phyloP scores from a whole-genome alignment of 352 stramenopile species.

The Thalassiosira hispida region DNA sequence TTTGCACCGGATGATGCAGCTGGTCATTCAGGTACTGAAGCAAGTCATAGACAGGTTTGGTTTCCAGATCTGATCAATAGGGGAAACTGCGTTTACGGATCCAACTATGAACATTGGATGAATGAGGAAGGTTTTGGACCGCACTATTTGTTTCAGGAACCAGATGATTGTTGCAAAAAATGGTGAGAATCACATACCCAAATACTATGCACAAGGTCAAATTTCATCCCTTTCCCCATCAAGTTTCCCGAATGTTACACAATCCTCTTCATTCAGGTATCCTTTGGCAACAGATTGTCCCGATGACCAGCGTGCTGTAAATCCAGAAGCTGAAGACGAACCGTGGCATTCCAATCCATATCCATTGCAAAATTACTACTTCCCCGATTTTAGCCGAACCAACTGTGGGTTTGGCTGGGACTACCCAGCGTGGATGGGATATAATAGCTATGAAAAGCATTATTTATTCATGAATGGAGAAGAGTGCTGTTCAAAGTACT shows the following conservation, averaged over 20 bases:
- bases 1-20: slow-evolving; percentile 7
- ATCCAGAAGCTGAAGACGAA: slow-evolving; percentile 12
- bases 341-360: slow-evolving; percentile 15
- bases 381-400: slow-evolving; percentile 35
- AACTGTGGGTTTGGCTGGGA: slow-evolving; percentile 29
- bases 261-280: slow-evolving; percentile 17
- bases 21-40: slow-evolving; percentile 1
- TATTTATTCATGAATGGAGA: slow-evolving; percentile 31
- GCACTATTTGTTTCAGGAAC: slow-evolving; percentile 35
- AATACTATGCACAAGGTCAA: too few relatives aligned
- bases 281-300: slow-evolving; percentile 24
- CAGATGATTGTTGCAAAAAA: slow-evolving; percentile 24
- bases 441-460: slow-evolving; percentile 24
- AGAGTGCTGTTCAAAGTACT: slow-evolving; percentile 46
- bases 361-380: slow-evolving; percentile 26
- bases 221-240: neutral
- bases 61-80: slow-evolving; percentile 37
- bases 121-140: slow-evolving; percentile 19
- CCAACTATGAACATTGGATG: slow-evolving; percentile 50
- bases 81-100: slow-evolving; percentile 19
- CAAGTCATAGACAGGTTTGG: neutral
- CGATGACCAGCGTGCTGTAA: neutral
- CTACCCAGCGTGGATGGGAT: slow-evolving; percentile 49
- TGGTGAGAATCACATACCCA: slow-evolving; percentile 10
- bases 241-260: neutral